phyloP scores from a whole-genome alignment of 2,329 filamentous ascomycete genomes.

The Xylaria polymorpha region DNA sequence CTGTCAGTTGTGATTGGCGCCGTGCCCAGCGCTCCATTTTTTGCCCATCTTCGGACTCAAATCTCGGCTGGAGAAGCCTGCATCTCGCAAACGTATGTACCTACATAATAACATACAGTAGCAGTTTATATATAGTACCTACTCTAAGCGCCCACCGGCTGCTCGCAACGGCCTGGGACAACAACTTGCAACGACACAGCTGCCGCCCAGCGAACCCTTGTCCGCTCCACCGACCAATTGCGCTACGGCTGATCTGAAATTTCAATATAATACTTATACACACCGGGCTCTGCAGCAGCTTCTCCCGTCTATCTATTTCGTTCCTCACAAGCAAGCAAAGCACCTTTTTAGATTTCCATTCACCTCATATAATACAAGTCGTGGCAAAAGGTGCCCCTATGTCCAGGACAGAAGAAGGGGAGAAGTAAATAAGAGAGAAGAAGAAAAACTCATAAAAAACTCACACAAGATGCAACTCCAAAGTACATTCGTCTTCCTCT shows the following conservation, averaged over 20 bases:
- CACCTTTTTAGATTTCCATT: constrained; percentile 24
- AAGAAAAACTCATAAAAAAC: constrained; percentile 1
- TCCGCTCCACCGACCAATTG: constrained; percentile 30
- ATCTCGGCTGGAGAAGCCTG: constrained; percentile 50
- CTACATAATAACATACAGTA: constrained; percentile 6
- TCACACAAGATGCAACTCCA: constrained; percentile 45
- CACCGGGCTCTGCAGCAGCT: constrained; percentile 24
- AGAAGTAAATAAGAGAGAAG: constrained; percentile 1
- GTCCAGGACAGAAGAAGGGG: constrained; percentile 5
- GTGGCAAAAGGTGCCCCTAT: constrained; percentile 17
- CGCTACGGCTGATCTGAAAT: constrained; percentile 28
- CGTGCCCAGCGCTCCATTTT: constrained; percentile 35
- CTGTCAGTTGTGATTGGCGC: constrained; percentile 27
- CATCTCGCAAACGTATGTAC: constrained; percentile 44
- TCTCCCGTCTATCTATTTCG: background rate
- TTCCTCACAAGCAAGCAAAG: constrained; percentile 1
- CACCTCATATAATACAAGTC: constrained; percentile 20
- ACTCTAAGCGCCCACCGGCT: constrained; percentile 48
- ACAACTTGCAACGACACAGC: constrained; percentile 43
- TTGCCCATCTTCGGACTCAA: constrained; percentile 33
- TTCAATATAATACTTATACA: constrained; percentile 35
- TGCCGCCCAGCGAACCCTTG: constrained; percentile 43
- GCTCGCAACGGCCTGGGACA: constrained; percentile 41
- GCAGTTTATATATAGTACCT: constrained; percentile 44
- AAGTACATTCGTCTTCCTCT: constrained; percentile 44